Conservation (phyloP, 495 filamentous ascomycete genomes). For the Hypoxylon trugodes region DNA sequence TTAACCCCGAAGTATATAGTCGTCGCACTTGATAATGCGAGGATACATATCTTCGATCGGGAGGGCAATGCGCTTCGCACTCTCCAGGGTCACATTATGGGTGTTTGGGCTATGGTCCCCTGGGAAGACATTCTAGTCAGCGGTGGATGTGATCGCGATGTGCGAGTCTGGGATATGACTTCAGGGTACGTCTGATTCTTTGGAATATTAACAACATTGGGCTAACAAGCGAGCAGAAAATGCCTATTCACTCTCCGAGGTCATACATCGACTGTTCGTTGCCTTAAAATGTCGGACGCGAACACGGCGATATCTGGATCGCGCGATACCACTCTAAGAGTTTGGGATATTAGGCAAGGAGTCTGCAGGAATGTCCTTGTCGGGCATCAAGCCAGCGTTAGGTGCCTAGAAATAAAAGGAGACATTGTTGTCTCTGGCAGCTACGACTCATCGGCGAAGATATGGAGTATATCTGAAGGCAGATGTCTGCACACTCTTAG, state of each 20-base stretch:
- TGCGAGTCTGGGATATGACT: constrained; percentile 95
- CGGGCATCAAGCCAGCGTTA: constrained; percentile 95
- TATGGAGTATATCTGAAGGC: constrained; percentile 96
- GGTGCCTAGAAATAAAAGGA: constrained; percentile 94
- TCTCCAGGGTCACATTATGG: constrained; percentile 95
- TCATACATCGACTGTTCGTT: constrained; percentile 95
- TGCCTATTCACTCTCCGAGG: constrained; percentile 87
- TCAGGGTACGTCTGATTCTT: constrained; percentile 74
- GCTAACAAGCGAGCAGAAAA: constrained; percentile 52
- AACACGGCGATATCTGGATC: constrained; percentile 96
- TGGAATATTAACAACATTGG: not conserved
- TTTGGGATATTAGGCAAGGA: constrained; percentile 92
- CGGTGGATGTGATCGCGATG: constrained; percentile 95
- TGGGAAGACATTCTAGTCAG: constrained; percentile 96
- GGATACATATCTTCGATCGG: constrained; percentile 96
- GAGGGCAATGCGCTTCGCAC: constrained; percentile 88
- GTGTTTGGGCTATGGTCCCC: constrained; percentile 99
- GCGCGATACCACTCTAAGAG: constrained; percentile 89
- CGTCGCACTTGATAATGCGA: constrained; percentile 96
- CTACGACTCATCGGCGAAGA: constrained; percentile 95
- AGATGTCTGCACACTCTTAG: constrained; percentile 86
- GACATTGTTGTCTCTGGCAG: constrained; percentile 95
- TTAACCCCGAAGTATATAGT: constrained; percentile 96
- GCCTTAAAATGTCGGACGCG: constrained; percentile 94
- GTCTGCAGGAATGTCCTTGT: constrained; percentile 90